Conservation (phyloP, 495 filamentous ascomycete species). For the Aspergillus homomorphus region DNA sequence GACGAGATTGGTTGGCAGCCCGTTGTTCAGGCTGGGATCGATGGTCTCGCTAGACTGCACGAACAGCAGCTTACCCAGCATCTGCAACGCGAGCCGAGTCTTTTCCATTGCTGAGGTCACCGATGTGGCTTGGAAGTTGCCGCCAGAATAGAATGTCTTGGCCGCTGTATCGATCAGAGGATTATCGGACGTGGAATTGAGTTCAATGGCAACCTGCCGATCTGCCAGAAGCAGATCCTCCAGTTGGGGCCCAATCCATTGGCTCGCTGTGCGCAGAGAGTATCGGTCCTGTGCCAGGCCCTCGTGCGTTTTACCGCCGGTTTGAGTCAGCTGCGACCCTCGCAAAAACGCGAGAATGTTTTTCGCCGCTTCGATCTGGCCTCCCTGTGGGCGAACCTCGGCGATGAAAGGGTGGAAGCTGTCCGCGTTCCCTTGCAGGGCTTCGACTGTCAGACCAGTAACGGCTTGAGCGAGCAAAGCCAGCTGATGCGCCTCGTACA, state of each 20-base stretch:
- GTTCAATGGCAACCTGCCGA: constrained; percentile 51
- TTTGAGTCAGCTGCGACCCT: constrained; percentile 25
- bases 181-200: constrained; percentile 64
- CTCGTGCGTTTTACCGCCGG: neutral
- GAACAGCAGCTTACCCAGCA: constrained; percentile 56
- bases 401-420: constrained; percentile 60
- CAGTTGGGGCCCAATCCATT: constrained; percentile 62
- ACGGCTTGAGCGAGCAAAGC: constrained; percentile 56
- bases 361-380: constrained; percentile 53
- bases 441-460: constrained; percentile 38
- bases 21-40: constrained; percentile 53
- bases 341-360: constrained; percentile 52
- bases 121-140: constrained; percentile 61
- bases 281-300: constrained; percentile 58
- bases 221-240: constrained; percentile 57
- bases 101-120: constrained; percentile 66
- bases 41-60: constrained; percentile 57
- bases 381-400: constrained; percentile 52
- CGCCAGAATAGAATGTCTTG: constrained; percentile 47
- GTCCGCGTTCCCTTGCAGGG: constrained; percentile 47
- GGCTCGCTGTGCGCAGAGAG: constrained; percentile 52
- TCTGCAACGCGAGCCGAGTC: constrained; percentile 49
- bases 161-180: constrained; percentile 48
- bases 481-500: constrained; percentile 54
- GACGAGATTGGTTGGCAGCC: constrained; percentile 56